A percentile compares a stretch with the other conserved stretches of the same genome.
Conservation (phyloP, 768 basidiomycete species). For the Pholiota molesta region DNA sequence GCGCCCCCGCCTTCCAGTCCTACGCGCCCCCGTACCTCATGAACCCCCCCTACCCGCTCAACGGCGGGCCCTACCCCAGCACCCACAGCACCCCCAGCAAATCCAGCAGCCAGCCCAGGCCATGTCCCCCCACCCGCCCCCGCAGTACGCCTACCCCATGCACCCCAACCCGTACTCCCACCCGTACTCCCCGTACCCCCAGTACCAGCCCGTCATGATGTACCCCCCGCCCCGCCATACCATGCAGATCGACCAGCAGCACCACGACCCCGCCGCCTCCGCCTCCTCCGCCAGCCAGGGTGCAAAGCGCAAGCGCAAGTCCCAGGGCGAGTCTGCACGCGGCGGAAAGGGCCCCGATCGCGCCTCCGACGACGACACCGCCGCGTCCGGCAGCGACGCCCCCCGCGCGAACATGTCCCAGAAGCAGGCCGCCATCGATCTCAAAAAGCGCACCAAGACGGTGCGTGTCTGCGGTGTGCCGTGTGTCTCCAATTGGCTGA, state of each 20-base stretch:
- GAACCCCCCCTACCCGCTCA: constrained; percentile 72
- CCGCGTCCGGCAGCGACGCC: constrained; percentile 50
- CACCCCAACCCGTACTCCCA: constrained; percentile 58
- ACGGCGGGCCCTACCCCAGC: constrained; percentile 50
- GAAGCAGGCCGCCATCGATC: constrained; percentile 43
- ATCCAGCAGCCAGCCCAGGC: constrained; percentile 31
- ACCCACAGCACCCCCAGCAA: constrained; percentile 36
- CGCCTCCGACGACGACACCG: constrained; percentile 57
- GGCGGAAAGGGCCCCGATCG: constrained; percentile 47
- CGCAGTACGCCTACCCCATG: constrained; percentile 60
- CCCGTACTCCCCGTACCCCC: constrained; percentile 63
- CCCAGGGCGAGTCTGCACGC: constrained; percentile 30
- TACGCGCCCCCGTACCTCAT: constrained; percentile 63
- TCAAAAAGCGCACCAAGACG: constrained; percentile 91
- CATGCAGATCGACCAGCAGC: constrained; percentile 28
- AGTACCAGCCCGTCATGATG: constrained; percentile 76
- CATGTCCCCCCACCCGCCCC: constrained; percentile 21
- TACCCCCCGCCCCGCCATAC: constrained; percentile 52
- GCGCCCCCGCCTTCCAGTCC: constrained; percentile 51
- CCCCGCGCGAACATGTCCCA: constrained; percentile 36
- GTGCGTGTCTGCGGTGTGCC: constrained; percentile 36
- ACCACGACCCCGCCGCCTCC: constrained; percentile 34
- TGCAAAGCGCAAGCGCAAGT: constrained; percentile 69
- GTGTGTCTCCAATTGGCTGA: constrained; percentile 11
- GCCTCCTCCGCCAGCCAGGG: constrained; percentile 20